A percentile compares a stretch with the other conserved stretches of the same genome.
phyloP scores from a whole-genome alignment of 1,284 basidiomycete genomes.

The Cryptococcus sp. region DNA sequence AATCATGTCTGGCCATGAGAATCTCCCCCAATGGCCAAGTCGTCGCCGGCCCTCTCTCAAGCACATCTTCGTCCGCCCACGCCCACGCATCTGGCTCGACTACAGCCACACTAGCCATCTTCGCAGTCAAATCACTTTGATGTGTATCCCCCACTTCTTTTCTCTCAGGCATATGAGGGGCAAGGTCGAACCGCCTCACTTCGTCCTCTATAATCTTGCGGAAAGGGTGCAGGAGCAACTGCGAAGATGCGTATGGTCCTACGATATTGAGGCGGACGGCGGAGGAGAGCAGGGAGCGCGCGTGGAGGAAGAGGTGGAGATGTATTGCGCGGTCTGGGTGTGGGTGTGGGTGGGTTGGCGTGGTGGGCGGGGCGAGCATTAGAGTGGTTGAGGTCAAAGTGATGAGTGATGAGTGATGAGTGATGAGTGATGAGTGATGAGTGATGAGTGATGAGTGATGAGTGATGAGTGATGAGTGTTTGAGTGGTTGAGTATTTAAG shows the following conservation, averaged over 20 bases:
- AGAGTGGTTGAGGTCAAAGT: background rate
- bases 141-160: background rate
- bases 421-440: too few relatives aligned
- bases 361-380: too few relatives aligned
- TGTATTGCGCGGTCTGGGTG: slow-evolving; percentile 60
- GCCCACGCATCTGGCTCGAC: slow-evolving; percentile 15
- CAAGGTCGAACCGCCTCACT: slow-evolving; percentile 52
- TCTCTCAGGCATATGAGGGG: background rate
- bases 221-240: slow-evolving; percentile 74
- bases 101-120: too few relatives aligned
- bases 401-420: too few relatives aligned
- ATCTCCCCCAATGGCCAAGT: slow-evolving; percentile 98
- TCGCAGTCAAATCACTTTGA: slow-evolving; percentile 1
- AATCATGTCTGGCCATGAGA: slow-evolving; percentile 82
- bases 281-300: slow-evolving; percentile 82
- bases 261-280: slow-evolving; percentile 87
- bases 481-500: too few relatives aligned
- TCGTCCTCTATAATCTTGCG: slow-evolving; percentile 65
- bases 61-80: slow-evolving; percentile 48
- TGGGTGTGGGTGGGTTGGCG: too few relatives aligned
- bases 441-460: too few relatives aligned
- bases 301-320: slow-evolving; percentile 90
- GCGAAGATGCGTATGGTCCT: slow-evolving; percentile 91
- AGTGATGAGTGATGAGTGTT: too few relatives aligned
- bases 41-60: slow-evolving; percentile 64